A percentile compares a stretch with the other conserved stretches of the same genome.
Conservation (phyloP, 257 asterid genomes). For the Leptodermis oblonga region DNA sequence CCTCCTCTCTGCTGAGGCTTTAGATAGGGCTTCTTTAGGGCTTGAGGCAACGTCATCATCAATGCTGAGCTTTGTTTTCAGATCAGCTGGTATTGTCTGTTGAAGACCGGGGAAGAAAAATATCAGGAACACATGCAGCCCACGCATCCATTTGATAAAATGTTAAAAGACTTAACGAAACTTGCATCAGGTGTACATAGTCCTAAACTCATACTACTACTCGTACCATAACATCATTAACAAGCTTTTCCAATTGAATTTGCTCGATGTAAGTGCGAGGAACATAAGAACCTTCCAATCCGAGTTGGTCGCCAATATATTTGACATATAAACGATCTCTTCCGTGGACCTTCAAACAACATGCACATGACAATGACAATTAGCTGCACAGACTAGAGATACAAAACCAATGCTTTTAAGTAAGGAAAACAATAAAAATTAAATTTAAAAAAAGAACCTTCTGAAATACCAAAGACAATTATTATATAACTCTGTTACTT, state of each 20-base stretch:
- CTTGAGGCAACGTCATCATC: constrained; percentile 83
- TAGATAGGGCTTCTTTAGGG: constrained; percentile 96
- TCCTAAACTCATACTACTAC: background rate
- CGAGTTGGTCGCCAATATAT: constrained; percentile 69
- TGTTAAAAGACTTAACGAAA: background rate
- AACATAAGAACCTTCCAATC: constrained; percentile 84
- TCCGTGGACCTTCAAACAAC: constrained; percentile 77
- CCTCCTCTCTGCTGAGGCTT: constrained; percentile 96
- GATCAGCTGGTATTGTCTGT: constrained; percentile 90
- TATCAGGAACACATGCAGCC: constrained; percentile 3
- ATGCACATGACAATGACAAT: constrained; percentile 18
- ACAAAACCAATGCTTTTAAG: background rate
- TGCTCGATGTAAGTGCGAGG: constrained; percentile 96
- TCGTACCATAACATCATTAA: constrained; percentile 87
- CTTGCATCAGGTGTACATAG: background rate
- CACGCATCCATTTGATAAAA: background rate
- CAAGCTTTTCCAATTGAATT: constrained; percentile 93
- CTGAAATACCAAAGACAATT: background rate
- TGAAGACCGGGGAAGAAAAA: constrained; percentile 18
- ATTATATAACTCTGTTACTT: background rate
- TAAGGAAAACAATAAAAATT: background rate
- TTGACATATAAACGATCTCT: constrained; percentile 77
- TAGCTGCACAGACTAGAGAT: constrained; percentile 14
- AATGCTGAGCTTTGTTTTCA: constrained; percentile 89
- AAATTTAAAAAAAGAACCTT: background rate